phyloP scores from a whole-genome alignment of 495 filamentous ascomycete genomes.

The Penicillium nucicola region DNA sequence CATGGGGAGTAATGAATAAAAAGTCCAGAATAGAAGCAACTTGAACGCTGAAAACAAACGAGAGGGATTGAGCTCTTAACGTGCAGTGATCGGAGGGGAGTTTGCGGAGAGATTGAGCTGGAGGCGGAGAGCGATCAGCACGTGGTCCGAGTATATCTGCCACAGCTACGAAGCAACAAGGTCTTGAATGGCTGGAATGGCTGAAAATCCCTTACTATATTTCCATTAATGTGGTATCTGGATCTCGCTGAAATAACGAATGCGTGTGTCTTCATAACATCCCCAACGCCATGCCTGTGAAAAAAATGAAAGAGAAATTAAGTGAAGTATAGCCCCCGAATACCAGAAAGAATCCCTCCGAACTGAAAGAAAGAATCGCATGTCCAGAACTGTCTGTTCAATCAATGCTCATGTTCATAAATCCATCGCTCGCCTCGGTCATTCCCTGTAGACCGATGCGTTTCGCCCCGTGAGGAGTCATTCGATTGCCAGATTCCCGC shows the following conservation, averaged over 20 bases:
- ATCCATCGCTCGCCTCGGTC: slow-evolving; percentile 89
- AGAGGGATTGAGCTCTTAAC: neutral
- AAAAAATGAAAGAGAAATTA: neutral
- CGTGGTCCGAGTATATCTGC: slow-evolving; percentile 11
- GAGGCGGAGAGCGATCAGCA: slow-evolving; percentile 25
- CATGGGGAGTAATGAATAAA: slow-evolving; percentile 25
- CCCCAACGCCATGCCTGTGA: slow-evolving; percentile 14
- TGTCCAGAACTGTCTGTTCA: slow-evolving; percentile 17
- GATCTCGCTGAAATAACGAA: slow-evolving; percentile 4
- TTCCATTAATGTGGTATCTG: slow-evolving; percentile 11
- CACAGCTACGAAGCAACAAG: neutral
- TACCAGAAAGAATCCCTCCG: neutral
- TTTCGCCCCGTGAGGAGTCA: slow-evolving; percentile 48
- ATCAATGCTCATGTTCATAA: slow-evolving; percentile 98
- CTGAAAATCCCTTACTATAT: too few species aligned
- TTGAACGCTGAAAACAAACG: too few species aligned
- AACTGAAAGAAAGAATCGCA: slow-evolving; percentile 2
- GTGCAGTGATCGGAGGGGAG: slow-evolving; percentile 1
- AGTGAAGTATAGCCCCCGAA: neutral
- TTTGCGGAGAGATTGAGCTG: slow-evolving; percentile 18
- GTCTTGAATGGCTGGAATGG: neutral
- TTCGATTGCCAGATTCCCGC: slow-evolving; percentile 40
- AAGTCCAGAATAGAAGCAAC: neutral
- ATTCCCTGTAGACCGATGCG: slow-evolving; percentile 91
- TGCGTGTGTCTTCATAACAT: slow-evolving; percentile 1